These are phyloP conservation scores for Neoascochyta sp. DNA, from an alignment of 2,329 filamentous ascomycete genomes.

Conservation along the genomic window DNA sequence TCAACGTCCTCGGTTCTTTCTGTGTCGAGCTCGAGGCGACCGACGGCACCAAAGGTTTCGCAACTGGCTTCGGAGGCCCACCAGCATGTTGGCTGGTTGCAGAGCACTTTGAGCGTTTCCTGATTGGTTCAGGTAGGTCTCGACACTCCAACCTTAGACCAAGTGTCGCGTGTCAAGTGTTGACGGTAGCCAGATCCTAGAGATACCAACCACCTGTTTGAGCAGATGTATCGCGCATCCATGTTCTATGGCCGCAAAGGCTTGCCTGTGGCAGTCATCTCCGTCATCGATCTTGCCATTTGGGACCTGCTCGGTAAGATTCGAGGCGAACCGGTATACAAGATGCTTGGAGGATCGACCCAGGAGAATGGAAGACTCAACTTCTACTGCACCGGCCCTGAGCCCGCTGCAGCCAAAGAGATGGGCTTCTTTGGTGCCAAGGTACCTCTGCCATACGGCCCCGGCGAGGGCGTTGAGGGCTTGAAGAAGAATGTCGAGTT, in stretches of 20 bases:
- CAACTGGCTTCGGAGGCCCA: slow-evolving; percentile 89
- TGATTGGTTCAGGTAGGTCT: slow-evolving; percentile 69
- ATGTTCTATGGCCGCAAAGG: slow-evolving; percentile 98
- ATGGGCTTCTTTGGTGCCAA: slow-evolving; percentile 93
- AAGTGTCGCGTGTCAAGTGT: too few relatives aligned
- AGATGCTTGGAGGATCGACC: slow-evolving; percentile 87
- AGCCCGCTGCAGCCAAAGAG: slow-evolving; percentile 71
- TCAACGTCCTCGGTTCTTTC: slow-evolving; percentile 92
- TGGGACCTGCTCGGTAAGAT: slow-evolving; percentile 94
- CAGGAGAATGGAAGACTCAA: slow-evolving; percentile 64
- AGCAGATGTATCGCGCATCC: slow-evolving; percentile 92
- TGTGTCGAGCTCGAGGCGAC: slow-evolving; percentile 83
- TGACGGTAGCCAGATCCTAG: slow-evolving; percentile 69
- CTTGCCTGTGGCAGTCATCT: slow-evolving; percentile 84
- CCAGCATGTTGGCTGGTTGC: slow-evolving; percentile 92
- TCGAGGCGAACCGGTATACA: slow-evolving; percentile 88
- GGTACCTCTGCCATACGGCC: slow-evolving; percentile 83
- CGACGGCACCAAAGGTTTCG: slow-evolving; percentile 90
- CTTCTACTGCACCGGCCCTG: slow-evolving; percentile 93
- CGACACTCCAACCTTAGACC: too few relatives aligned
- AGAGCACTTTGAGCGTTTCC: slow-evolving; percentile 89
- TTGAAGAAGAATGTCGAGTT: slow-evolving; percentile 88
- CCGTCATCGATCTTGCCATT: slow-evolving; percentile 85
- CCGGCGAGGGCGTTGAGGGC: slow-evolving; percentile 78
- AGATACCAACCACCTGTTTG: slow-evolving; percentile 87